phyloP scores from a whole-genome alignment of 2,329 filamentous ascomycete species.

The Graphium sp. region DNA sequence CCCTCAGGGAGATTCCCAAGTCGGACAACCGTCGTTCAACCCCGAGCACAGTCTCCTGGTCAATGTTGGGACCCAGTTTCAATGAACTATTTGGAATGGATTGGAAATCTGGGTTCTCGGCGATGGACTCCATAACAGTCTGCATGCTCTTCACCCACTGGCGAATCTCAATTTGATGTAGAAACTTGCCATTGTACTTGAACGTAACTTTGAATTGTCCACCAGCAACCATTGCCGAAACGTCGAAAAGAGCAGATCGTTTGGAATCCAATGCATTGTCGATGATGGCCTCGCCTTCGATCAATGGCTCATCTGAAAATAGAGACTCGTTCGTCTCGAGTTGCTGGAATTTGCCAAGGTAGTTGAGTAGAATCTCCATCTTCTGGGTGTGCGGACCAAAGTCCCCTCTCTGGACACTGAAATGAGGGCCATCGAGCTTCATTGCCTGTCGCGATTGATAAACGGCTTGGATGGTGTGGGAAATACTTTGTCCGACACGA shows the following conservation, averaged over 20 bases:
- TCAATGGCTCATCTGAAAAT: too few relatives aligned
- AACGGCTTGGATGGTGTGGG: too few relatives aligned
- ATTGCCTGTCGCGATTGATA: too few relatives aligned
- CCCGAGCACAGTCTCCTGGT: conserved; percentile 19
- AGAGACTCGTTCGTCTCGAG: conserved; percentile 11
- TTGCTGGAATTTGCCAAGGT: conserved; percentile 13
- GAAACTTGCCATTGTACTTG: conserved; percentile 22
- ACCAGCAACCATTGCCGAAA: conserved; percentile 24
- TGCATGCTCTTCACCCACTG: conserved; percentile 26
- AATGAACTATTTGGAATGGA: conserved; percentile 22
- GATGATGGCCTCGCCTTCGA: too few relatives aligned
- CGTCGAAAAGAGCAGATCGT: conserved; percentile 28
- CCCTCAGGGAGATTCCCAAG: conserved; percentile 17
- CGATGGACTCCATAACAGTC: conserved; percentile 19
- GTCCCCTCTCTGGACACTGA: background rate
- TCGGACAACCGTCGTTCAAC: too few relatives aligned
- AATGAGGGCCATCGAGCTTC: too few relatives aligned
- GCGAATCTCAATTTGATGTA: conserved; percentile 19
- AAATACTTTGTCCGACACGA: too few relatives aligned
- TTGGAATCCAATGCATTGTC: conserved; percentile 4
- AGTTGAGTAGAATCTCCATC: conserved; percentile 12
- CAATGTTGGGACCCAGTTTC: conserved; percentile 20
- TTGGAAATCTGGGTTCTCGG: conserved; percentile 21
- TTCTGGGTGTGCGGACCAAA: conserved; percentile 9
- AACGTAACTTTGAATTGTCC: conserved; percentile 26